phyloP scores from a whole-genome alignment of 169 alveolate genomes.

The Plasmodium inui region DNA sequence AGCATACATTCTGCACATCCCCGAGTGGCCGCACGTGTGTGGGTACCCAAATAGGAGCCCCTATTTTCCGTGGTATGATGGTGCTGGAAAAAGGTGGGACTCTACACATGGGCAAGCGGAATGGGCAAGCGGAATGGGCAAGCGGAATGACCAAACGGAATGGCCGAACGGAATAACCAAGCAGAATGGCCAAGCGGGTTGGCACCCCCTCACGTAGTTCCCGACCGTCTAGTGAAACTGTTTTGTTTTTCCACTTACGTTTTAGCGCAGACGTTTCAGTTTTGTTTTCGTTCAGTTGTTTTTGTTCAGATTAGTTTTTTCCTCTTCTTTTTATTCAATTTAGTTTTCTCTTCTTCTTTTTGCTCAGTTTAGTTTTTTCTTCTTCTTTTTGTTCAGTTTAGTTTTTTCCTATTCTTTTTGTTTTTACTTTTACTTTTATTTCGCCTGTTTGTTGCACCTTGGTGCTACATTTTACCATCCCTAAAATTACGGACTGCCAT shows the following conservation, averaged over 20 bases:
- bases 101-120: not conserved
- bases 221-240: not conserved
- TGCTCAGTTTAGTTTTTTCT: not conserved
- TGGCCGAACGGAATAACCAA: too few species aligned
- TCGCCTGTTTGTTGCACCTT: not conserved
- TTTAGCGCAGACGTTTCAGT: not conserved
- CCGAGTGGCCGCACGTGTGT: not conserved
- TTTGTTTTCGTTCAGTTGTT: not conserved
- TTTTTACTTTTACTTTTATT: not conserved
- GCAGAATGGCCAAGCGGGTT: not conserved
- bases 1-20: not conserved
- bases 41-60: not conserved
- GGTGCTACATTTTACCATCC: not conserved
- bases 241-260: not conserved
- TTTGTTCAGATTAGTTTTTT: not conserved
- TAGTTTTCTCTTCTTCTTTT: not conserved
- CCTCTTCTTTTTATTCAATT: not conserved
- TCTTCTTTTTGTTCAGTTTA: not conserved
- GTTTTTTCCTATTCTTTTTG: not conserved
- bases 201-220: not conserved
- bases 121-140: not conserved
- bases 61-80: conserved; percentile 1
- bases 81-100: not conserved
- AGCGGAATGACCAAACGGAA: not conserved
- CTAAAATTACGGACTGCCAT: not conserved